Evolutionary conservation across 257 asterid genomes (phyloP).

Genomic region (Ajuga chamaepitys): DNA sequence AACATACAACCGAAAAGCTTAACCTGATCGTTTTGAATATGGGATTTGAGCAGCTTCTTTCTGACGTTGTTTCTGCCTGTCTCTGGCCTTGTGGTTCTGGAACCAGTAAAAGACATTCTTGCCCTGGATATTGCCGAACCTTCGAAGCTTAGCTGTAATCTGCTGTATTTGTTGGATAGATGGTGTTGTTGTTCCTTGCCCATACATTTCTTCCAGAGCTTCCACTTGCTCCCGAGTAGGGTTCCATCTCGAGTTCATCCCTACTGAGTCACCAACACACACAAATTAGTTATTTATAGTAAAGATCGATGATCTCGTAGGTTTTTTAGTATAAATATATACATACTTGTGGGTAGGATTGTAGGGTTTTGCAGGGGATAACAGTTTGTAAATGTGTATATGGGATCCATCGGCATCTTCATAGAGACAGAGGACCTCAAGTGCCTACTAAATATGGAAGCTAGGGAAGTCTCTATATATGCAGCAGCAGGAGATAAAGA

Average conservation of each 20-base stretch:
- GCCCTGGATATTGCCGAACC: constrained; percentile 62
- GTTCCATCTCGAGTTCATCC: constrained; percentile 59
- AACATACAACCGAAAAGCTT: no score
- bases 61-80: constrained; percentile 55
- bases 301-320: no score
- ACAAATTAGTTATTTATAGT: not conserved
- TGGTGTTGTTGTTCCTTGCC: constrained; percentile 51
- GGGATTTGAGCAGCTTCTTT: constrained; percentile 16
- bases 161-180: constrained; percentile 61
- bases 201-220: constrained; percentile 63
- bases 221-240: constrained; percentile 68
- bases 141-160: constrained; percentile 46
- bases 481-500: constrained; percentile 18
- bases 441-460: not conserved
- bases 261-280: constrained; percentile 5
- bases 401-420: not conserved
- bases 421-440: not conserved
- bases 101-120: constrained; percentile 85
- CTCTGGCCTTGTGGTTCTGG: constrained; percentile 82
- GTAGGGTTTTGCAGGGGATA: constrained; percentile 21
- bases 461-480: no score
- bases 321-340: not conserved
- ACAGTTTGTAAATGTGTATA: not conserved
- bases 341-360: not conserved
- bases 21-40: constrained; percentile 23